Percentiles rank a stretch among this genome's conserved stretches.
phyloP scores from a whole-genome alignment of 768 basidiomycete species.

The Nidularia sp. region DNA sequence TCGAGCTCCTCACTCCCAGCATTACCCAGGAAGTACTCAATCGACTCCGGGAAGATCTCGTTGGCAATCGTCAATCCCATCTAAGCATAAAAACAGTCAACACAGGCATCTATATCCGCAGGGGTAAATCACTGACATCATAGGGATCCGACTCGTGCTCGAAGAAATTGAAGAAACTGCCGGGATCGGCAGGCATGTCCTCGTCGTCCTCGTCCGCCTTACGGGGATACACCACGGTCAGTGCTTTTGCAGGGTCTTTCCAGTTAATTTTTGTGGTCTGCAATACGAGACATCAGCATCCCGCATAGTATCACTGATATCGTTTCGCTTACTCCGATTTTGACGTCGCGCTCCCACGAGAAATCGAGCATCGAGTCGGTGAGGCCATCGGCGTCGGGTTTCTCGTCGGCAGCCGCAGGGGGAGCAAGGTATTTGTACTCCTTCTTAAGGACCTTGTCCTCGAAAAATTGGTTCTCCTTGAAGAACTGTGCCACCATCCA shows the following conservation, averaged over 20 bases:
- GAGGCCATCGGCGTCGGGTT: slow-evolving; percentile 69
- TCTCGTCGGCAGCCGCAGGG: slow-evolving; percentile 47
- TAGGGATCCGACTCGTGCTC: slow-evolving; percentile 60
- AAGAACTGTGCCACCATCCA: slow-evolving; percentile 50
- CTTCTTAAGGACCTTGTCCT: slow-evolving; percentile 72
- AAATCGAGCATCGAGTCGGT: slow-evolving; percentile 78
- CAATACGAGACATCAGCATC: slow-evolving; percentile 2
- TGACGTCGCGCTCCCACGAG: slow-evolving; percentile 72
- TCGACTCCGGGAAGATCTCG: slow-evolving; percentile 77
- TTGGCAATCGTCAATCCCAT: slow-evolving; percentile 68
- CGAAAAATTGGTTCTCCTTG: slow-evolving; percentile 84
- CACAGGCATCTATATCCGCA: background rate
- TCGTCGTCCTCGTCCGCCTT: slow-evolving; percentile 58
- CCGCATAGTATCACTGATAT: slow-evolving; percentile 1
- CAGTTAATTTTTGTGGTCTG: slow-evolving; percentile 72
- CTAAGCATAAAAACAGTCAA: slow-evolving; percentile 28
- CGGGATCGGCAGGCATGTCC: slow-evolving; percentile 59
- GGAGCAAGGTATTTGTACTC: slow-evolving; percentile 71
- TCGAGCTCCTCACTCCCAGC: slow-evolving; percentile 56
- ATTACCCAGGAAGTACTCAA: slow-evolving; percentile 78
- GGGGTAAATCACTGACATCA: slow-evolving; percentile 46
- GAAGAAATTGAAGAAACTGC: slow-evolving; percentile 89
- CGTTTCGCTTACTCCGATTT: slow-evolving; percentile 48
- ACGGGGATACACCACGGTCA: slow-evolving; percentile 78
- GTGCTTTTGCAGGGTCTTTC: slow-evolving; percentile 73